Conservation (phyloP, 768 basidiomycete genomes). For the Plicaturopsis crispa region DNA sequence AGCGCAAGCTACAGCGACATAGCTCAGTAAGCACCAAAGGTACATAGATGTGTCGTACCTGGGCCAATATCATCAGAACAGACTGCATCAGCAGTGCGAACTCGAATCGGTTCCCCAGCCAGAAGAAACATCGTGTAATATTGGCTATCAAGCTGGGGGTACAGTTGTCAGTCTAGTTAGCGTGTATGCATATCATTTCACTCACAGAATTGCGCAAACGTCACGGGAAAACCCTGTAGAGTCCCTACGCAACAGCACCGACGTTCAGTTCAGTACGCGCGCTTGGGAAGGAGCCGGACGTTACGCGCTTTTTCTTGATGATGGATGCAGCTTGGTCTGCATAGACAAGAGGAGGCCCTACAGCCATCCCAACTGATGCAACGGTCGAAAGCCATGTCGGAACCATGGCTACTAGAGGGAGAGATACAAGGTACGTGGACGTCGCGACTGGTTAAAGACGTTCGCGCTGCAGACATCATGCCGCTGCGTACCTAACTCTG, state of each 20-base stretch:
- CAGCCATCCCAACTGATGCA: conserved; percentile 76
- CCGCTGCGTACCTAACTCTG: no score
- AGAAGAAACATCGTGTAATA: conserved; percentile 86
- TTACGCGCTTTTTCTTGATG: conserved; percentile 57
- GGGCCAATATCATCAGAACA: conserved; percentile 77
- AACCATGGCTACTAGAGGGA: conserved; percentile 20
- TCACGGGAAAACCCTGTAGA: conserved; percentile 83
- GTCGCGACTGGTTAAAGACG: no score
- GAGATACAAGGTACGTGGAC: conserved; percentile 1
- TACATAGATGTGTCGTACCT: conserved; percentile 34
- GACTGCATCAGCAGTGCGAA: conserved; percentile 73
- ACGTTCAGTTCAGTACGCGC: conserved; percentile 5
- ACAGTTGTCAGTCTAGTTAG: neutral
- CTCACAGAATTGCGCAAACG: conserved; percentile 76
- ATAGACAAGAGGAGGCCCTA: conserved; percentile 78
- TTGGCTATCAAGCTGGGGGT: conserved; percentile 63
- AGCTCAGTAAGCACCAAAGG: conserved; percentile 5
- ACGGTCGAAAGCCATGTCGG: conserved; percentile 59
- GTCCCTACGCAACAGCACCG: conserved; percentile 56
- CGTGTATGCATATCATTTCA: conserved; percentile 6
- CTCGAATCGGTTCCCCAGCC: conserved; percentile 81
- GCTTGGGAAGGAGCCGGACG: conserved; percentile 3
- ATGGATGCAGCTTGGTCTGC: conserved; percentile 81
- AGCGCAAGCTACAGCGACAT: conserved; percentile 51
- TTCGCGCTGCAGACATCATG: no score